phyloP scores from a whole-genome alignment of 2,329 filamentous ascomycete genomes.

The Aspergillus ibericus region DNA sequence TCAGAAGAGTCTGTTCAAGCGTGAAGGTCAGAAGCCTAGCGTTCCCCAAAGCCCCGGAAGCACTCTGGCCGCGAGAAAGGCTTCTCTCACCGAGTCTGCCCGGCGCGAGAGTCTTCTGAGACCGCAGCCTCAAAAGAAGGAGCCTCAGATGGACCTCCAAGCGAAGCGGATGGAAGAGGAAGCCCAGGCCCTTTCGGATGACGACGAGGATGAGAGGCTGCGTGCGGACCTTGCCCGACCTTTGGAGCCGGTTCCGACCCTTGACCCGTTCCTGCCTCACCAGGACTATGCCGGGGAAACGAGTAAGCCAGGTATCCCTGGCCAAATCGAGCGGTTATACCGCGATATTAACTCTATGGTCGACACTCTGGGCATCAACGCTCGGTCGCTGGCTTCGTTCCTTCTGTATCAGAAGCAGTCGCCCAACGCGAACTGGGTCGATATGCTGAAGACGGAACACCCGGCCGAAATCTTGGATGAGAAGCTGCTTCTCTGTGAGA shows the following conservation, averaged over 20 bases:
- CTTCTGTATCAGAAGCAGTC: slow-evolving; percentile 48
- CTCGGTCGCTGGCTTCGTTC: slow-evolving; percentile 62
- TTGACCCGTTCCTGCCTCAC: slow-evolving; percentile 52
- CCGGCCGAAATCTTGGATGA: slow-evolving; percentile 68
- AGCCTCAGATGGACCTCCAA: slow-evolving; percentile 31
- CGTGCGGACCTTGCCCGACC: slow-evolving; percentile 47
- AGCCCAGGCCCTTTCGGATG: slow-evolving; percentile 42
- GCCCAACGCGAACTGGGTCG: slow-evolving; percentile 52
- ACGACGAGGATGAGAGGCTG: slow-evolving; percentile 50
- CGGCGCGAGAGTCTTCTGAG: slow-evolving; percentile 28
- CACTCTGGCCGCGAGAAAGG: slow-evolving; percentile 43
- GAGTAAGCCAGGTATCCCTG: slow-evolving; percentile 49
- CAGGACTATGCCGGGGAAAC: slow-evolving; percentile 48
- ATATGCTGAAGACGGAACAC: slow-evolving; percentile 48
- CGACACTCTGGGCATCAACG: slow-evolving; percentile 85
- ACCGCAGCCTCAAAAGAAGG: slow-evolving; percentile 24
- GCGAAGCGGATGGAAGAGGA: slow-evolving; percentile 33
- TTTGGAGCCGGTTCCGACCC: slow-evolving; percentile 42
- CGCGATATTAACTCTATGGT: slow-evolving; percentile 74
- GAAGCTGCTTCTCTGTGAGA: slow-evolving; percentile 74
- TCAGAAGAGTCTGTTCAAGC: slow-evolving; percentile 30
- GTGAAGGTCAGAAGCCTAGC: slow-evolving; percentile 39
- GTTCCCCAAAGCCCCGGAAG: slow-evolving; percentile 40
- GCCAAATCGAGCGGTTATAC: slow-evolving; percentile 52
- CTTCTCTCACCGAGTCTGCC: slow-evolving; percentile 35